Evolutionary conservation across 495 filamentous ascomycete genomes (phyloP).

Genomic region (Parmelia sp.): DNA sequence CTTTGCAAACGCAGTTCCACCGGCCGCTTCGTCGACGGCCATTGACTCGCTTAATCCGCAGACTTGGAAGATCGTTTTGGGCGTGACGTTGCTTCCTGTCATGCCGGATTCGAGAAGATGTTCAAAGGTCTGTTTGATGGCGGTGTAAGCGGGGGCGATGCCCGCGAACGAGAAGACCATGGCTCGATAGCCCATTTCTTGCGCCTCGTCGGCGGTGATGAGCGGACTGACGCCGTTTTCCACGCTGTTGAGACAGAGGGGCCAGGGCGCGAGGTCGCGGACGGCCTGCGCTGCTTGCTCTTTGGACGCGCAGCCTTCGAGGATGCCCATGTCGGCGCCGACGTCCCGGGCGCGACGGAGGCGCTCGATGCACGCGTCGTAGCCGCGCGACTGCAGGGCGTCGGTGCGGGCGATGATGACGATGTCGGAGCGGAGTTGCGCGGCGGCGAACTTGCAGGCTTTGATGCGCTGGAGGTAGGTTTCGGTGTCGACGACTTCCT

Average conservation of each 20-base stretch:
- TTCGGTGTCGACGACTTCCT: slow-evolving; percentile 49
- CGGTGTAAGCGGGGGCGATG: slow-evolving; percentile 46
- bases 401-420: slow-evolving; percentile 67
- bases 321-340: slow-evolving; percentile 57
- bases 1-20: slow-evolving; percentile 29
- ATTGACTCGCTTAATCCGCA: slow-evolving; percentile 54
- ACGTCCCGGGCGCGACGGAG: slow-evolving; percentile 49
- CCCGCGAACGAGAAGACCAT: slow-evolving; percentile 53
- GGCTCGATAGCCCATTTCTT: slow-evolving; percentile 54
- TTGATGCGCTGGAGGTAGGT: slow-evolving; percentile 51
- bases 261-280: slow-evolving; percentile 49
- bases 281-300: slow-evolving; percentile 48
- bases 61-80: slow-evolving; percentile 47
- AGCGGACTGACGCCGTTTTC: slow-evolving; percentile 52
- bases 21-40: slow-evolving; percentile 49
- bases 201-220: slow-evolving; percentile 50
- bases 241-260: slow-evolving; percentile 57
- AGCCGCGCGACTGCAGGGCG: slow-evolving; percentile 55
- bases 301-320: slow-evolving; percentile 54
- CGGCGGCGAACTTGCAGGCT: slow-evolving; percentile 43
- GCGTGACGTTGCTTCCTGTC: slow-evolving; percentile 42
- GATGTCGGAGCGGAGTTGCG: slow-evolving; percentile 47
- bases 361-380: slow-evolving; percentile 51
- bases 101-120: slow-evolving; percentile 44
- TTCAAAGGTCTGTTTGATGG: slow-evolving; percentile 39